These are phyloP conservation scores for Raddia distichophylla DNA, from an alignment of 176 grass and related monocot species.

Conservation along the genomic window DNA sequence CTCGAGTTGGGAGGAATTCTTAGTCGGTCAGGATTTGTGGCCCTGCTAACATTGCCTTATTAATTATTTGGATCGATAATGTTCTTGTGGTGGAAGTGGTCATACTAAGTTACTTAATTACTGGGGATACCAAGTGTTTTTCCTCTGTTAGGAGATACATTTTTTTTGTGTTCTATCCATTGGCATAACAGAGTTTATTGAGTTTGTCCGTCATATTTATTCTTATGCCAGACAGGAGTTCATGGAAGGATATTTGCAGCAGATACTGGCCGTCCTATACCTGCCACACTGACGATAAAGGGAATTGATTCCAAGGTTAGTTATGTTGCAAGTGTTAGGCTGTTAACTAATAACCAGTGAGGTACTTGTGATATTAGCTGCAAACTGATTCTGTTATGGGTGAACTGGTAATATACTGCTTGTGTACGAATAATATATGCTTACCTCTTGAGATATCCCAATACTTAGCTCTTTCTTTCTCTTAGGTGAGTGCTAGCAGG, in stretches of 20 bases:
- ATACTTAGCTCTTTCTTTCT: slow-evolving; percentile 7
- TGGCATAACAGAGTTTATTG: neutral
- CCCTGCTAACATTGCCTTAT: neutral
- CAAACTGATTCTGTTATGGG: neutral
- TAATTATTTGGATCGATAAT: neutral
- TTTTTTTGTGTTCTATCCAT: neutral
- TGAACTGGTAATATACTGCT: neutral
- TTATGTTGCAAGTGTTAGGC: slow-evolving; percentile 21
- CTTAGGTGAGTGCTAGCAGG: slow-evolving; percentile 62
- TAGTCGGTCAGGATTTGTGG: neutral
- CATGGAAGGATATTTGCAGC: slow-evolving; percentile 93
- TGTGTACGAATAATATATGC: neutral
- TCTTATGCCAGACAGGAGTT: slow-evolving; percentile 73
- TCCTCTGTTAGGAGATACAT: neutral
- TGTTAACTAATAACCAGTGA: slow-evolving; percentile 4
- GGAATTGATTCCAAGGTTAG: slow-evolving; percentile 70
- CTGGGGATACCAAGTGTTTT: slow-evolving; percentile 3
- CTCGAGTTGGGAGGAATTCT: slow-evolving; percentile 3
- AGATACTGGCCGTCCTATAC: slow-evolving; percentile 72
- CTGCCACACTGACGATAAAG: slow-evolving; percentile 63
- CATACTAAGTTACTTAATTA: neutral
- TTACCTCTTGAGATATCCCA: neutral
- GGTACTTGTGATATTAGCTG: neutral
- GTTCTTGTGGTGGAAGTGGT: neutral
- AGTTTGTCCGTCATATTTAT: slow-evolving; percentile 28